Evolutionary conservation across 768 basidiomycete genomes (phyloP).

Genomic region (Calvatia gigantea): DNA sequence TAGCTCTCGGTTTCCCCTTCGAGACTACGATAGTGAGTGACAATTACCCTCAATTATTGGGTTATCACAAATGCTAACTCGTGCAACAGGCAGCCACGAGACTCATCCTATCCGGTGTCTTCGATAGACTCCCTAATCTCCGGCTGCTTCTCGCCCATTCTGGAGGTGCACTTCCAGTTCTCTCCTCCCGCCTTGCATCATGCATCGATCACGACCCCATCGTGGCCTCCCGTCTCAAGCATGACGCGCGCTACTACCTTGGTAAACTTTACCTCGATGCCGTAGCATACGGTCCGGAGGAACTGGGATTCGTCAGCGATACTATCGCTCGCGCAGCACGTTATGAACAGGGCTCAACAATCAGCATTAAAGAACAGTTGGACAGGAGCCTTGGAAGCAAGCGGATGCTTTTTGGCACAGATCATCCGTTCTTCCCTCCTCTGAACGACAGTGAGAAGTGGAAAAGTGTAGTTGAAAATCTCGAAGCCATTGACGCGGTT

Average conservation of each 20-base stretch:
- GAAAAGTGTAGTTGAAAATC: conserved; percentile 82
- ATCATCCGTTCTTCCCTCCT: conserved; percentile 91
- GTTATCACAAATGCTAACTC: no score
- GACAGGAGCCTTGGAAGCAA: conserved; percentile 47
- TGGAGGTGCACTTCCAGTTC: conserved; percentile 77
- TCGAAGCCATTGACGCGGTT: conserved; percentile 72
- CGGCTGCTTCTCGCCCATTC: conserved; percentile 84
- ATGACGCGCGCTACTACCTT: conserved; percentile 83
- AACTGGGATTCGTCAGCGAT: conserved; percentile 74
- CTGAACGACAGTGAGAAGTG: conserved; percentile 65
- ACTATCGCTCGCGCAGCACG: conserved; percentile 57
- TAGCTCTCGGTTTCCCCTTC: conserved; percentile 86
- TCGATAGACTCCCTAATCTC: conserved; percentile 76
- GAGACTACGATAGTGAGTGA: conserved; percentile 84
- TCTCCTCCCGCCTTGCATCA: conserved; percentile 81
- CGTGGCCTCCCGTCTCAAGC: conserved; percentile 67
- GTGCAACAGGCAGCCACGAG: conserved; percentile 60
- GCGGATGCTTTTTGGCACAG: conserved; percentile 78
- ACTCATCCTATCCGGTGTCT: conserved; percentile 74
- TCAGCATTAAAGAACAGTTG: conserved; percentile 9
- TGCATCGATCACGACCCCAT: conserved; percentile 85
- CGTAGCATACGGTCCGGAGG: conserved; percentile 86
- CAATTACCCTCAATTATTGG: no score
- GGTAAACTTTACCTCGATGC: conserved; percentile 81
- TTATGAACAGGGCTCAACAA: conserved; percentile 37